Percentiles rank a stretch among this genome's conserved stretches.
phyloP scores from a whole-genome alignment of 1,139 yeast genomes.

The Lodderomyces margitis region DNA sequence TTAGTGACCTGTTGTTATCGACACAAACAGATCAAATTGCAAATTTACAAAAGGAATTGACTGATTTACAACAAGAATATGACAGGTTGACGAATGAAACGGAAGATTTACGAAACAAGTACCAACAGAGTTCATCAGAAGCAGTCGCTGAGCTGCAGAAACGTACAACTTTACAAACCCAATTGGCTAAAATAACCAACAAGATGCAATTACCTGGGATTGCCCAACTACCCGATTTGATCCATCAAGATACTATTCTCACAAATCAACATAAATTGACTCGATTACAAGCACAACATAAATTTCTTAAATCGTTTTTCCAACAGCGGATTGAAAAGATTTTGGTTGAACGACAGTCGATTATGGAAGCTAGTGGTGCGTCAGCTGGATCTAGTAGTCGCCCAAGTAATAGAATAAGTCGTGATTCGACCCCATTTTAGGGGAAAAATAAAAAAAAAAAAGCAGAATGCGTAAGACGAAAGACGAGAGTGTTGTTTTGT shows the following conservation, averaged over 20 bases:
- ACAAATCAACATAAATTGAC: constrained; percentile 27
- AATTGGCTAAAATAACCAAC: constrained; percentile 26
- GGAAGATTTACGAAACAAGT: constrained; percentile 44
- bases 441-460: no score
- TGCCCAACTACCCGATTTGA: constrained; percentile 37
- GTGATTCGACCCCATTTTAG: constrained; percentile 40
- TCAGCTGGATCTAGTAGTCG: constrained; percentile 29
- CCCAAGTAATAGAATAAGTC: constrained; percentile 37
- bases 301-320: constrained; percentile 28
- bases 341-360: constrained; percentile 37
- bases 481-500: neutral
- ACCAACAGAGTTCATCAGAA: constrained; percentile 52
- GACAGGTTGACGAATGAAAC: constrained; percentile 29
- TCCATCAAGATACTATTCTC: constrained; percentile 34
- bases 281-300: constrained; percentile 31
- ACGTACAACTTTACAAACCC: constrained; percentile 28
- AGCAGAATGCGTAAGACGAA: no score
- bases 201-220: constrained; percentile 47
- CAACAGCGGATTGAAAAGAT: constrained; percentile 36
- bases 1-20: constrained; percentile 13
- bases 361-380: constrained; percentile 22
- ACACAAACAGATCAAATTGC: constrained; percentile 29
- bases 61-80: constrained; percentile 25
- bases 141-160: constrained; percentile 52
- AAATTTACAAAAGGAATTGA: constrained; percentile 30